A percentile compares a stretch with the other conserved stretches of the same genome.
These are phyloP conservation scores for Ulota crispa DNA, from an alignment of 225 moss, liverwort and hornwort genomes.

Conservation along the genomic window DNA sequence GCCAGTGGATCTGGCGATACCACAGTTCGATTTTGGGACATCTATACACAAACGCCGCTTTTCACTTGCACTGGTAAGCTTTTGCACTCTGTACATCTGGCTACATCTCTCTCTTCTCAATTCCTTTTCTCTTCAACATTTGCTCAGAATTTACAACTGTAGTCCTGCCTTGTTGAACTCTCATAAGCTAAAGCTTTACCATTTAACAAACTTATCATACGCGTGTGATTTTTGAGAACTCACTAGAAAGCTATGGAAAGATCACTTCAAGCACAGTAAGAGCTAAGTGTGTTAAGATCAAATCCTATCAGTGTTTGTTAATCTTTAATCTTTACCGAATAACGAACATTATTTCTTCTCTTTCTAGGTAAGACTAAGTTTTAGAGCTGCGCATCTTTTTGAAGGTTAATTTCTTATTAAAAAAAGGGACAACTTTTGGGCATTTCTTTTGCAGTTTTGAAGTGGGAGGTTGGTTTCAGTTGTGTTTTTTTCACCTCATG, in stretches of 20 bases:
- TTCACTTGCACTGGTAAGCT: conserved; percentile 65
- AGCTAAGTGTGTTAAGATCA: background rate
- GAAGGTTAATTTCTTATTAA: too few relatives aligned
- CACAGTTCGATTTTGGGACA: conserved; percentile 97
- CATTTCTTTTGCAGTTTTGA: background rate
- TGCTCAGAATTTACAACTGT: background rate
- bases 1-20: conserved; percentile 99
- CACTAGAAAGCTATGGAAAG: background rate
- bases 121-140: background rate
- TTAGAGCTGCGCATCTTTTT: too few relatives aligned
- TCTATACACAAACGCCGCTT: conserved; percentile 89
- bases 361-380: too few relatives aligned
- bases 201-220: background rate
- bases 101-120: background rate
- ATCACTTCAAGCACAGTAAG: background rate
- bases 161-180: background rate
- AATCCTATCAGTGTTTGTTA: background rate
- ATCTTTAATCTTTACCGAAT: too few relatives aligned
- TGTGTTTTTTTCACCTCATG: background rate
- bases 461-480: background rate
- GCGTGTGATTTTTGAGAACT: background rate
- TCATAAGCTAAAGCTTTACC: background rate
- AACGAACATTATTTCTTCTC: too few relatives aligned
- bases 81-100: background rate
- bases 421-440: too few relatives aligned